A percentile compares a stretch with the other conserved stretches of the same genome.
Evolutionary conservation across 2,329 filamentous ascomycete species (phyloP).

Genomic region (Sporothrix pallida): DNA sequence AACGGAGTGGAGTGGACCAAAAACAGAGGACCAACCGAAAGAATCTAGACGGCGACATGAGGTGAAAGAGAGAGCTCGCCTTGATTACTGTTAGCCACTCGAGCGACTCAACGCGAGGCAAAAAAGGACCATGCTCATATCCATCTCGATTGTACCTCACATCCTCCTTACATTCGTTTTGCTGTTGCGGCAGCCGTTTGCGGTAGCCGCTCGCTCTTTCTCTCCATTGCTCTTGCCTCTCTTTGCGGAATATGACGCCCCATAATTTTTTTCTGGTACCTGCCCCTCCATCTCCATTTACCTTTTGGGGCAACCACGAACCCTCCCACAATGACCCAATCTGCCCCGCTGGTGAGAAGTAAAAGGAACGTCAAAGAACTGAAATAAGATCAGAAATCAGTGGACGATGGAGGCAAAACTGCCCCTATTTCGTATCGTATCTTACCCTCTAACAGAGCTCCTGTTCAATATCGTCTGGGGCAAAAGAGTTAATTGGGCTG

Average conservation of each 20-base stretch:
- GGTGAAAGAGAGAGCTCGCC: neutral
- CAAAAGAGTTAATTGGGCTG: neutral
- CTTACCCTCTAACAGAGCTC: neutral
- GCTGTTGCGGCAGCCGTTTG: neutral
- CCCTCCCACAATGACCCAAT: neutral
- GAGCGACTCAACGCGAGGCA: neutral
- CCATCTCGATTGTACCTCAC: neutral
- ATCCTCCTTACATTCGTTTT: neutral
- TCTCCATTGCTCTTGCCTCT: neutral
- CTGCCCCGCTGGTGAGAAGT: conserved; percentile 26
- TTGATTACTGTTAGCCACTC: neutral
- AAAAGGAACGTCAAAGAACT: conserved; percentile 25
- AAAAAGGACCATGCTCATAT: conserved; percentile 5
- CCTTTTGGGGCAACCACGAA: neutral
- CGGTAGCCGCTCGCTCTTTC: neutral
- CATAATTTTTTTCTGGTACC: neutral
- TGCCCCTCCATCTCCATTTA: conserved; percentile 8
- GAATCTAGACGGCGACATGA: conserved; percentile 5
- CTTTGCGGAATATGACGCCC: conserved; percentile 1
- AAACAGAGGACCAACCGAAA: neutral
- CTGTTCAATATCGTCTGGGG: neutral
- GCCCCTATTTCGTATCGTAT: neutral
- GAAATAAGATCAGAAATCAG: neutral
- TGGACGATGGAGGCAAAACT: conserved; percentile 12
- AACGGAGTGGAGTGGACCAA: neutral